Evolutionary conservation across 2,329 filamentous ascomycete genomes (phyloP).

Genomic region (Botrytis squamosa): DNA sequence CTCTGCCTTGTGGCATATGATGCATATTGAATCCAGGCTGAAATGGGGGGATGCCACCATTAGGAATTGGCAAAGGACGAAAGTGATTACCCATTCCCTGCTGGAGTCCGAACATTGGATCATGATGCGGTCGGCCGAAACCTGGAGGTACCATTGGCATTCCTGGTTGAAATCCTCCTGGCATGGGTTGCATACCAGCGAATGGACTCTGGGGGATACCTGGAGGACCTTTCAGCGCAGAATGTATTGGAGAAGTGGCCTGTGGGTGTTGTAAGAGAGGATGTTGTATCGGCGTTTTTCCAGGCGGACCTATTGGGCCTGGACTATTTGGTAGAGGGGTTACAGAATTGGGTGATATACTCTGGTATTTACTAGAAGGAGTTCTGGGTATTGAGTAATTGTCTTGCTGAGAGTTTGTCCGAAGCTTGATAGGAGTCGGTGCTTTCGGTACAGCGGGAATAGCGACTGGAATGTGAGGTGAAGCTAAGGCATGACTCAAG

Average conservation of each 20-base stretch:
- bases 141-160: constrained; percentile 44
- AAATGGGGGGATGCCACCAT: constrained; percentile 46
- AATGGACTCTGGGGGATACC: constrained; percentile 49
- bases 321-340: constrained; percentile 66
- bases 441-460: constrained; percentile 82
- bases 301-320: constrained; percentile 59
- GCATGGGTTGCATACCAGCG: constrained; percentile 53
- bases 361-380: constrained; percentile 56
- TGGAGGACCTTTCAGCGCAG: constrained; percentile 56
- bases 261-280: constrained; percentile 55
- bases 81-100: constrained; percentile 54
- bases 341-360: constrained; percentile 57
- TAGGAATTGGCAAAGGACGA: constrained; percentile 51
- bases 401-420: constrained; percentile 71
- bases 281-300: constrained; percentile 55
- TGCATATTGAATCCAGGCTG: constrained; percentile 62
- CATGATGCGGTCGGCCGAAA: constrained; percentile 46
- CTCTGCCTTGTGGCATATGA: constrained; percentile 54
- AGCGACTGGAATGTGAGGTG: constrained; percentile 75
- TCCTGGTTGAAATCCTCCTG: constrained; percentile 54
- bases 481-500: constrained; percentile 61
- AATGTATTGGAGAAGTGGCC: constrained; percentile 63
- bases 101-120: constrained; percentile 55
- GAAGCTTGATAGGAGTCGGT: constrained; percentile 73
- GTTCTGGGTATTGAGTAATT: constrained; percentile 66